Evolutionary conservation across 495 filamentous ascomycete genomes (phyloP).

Genomic region (Podospora sp.): DNA sequence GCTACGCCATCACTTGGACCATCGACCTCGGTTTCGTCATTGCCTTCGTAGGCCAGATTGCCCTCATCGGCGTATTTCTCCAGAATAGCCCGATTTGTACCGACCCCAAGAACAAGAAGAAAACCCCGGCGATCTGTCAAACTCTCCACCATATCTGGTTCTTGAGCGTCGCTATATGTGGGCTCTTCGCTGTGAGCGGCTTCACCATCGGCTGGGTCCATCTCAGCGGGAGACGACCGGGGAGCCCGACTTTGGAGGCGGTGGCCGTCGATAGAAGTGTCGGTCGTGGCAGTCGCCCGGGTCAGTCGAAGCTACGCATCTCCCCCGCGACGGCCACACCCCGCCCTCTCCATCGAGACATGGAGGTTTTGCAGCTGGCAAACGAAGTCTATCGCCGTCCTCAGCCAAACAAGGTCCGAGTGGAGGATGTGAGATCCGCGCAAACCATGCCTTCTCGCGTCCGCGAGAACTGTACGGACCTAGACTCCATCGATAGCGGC

Average conservation of each 20-base stretch:
- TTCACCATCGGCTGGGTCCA: neutral
- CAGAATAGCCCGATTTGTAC: neutral
- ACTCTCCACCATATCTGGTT: neutral
- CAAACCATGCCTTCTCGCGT: no score
- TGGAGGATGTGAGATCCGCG: no score
- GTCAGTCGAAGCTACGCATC: neutral
- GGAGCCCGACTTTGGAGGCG: neutral
- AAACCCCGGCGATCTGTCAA: neutral
- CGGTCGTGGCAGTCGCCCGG: neutral
- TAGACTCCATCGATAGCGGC: neutral
- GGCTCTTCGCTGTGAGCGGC: neutral
- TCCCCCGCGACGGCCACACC: neutral
- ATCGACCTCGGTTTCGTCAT: slow-evolving; percentile 69
- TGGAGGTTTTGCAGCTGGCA: no score
- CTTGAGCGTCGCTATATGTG: neutral
- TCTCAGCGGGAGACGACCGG: neutral
- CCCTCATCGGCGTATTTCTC: slow-evolving; percentile 55
- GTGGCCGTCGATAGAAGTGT: neutral
- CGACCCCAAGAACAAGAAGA: neutral
- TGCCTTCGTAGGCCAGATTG: slow-evolving; percentile 69
- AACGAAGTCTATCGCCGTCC: no score
- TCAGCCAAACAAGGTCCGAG: no score
- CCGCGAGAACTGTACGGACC: neutral
- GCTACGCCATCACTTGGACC: slow-evolving; percentile 66
- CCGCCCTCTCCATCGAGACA: no score